Base-by-base conservation (phyloP, 2,329 filamentous ascomycete species). In the Grosmannia penicillata region DNA sequence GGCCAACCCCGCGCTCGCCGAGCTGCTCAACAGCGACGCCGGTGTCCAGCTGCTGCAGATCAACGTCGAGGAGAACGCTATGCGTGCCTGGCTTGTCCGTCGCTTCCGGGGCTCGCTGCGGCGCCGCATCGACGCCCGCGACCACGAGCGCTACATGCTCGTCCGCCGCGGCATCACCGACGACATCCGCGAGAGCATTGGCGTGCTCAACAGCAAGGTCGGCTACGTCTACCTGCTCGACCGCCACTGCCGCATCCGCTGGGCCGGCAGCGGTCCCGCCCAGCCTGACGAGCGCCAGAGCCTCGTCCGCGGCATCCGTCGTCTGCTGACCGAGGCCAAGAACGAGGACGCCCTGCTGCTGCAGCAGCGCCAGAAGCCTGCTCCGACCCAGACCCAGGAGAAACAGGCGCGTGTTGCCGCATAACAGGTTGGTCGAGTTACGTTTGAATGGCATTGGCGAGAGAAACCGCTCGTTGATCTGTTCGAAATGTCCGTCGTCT, bases 141-240 rank as follows among this genome's bases (percentile, higher is more conserved):
- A 75, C 44, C 75, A 73, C 68, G 61, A 59, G 34, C 64, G 63
- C 48, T 80, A 81, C 55, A 76, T 81, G 47, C 50, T 79, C 24
- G 68, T 81, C 17, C 61, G 62, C 37, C 65, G 59, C 43, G 74
- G 72, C 28, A 53, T 80, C 37, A 68, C 70, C 0, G 69, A 76
- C 38, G 65, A 75, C 39, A 72, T 79, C 39, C 65, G 69, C 37
- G 75, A 79, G 56, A 64, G 61, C 28, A 73, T 81, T 44, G 77
- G 76, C 10, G 48, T 93, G 54, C 62, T 93, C 53, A 98, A 98
- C 59, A 77, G 75, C 48, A 93, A 87, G 59, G 89, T 95, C 25
- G 89, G 87, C 27, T 96, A 95, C 60, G 80, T 87, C 5, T 98
- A 94, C 58, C 67, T 98, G 34, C 67, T 98, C 42, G 91, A 98